phyloP scores from a whole-genome alignment of 164 flowering plant species.

The Tetracentron sinense region DNA sequence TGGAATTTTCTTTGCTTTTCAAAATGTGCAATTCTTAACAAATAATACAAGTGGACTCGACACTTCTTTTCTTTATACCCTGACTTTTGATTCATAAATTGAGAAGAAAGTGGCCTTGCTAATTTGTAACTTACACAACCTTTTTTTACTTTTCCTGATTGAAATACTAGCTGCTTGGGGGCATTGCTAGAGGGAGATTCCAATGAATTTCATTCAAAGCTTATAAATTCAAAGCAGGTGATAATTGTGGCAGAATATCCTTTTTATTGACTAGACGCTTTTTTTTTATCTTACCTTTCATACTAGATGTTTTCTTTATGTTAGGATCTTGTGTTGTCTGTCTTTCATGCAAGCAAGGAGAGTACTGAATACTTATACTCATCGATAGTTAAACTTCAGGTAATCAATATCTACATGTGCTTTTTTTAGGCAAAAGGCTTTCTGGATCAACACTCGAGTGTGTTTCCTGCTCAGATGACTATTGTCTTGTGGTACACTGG shows the following conservation, averaged over 20 bases:
- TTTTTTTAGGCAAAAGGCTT: background rate
- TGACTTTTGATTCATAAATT: background rate
- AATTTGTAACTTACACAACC: background rate
- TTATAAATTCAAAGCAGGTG: conserved; percentile 78
- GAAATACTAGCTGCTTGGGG: conserved; percentile 65
- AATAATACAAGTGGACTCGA: too few relatives aligned
- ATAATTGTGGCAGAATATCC: background rate
- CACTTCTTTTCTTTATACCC: background rate
- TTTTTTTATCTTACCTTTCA: background rate
- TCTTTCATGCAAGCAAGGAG: conserved; percentile 80
- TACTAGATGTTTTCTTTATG: conserved; percentile 4
- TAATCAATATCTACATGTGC: conserved; percentile 17
- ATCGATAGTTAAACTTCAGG: conserved; percentile 89
- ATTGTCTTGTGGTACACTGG: too few relatives aligned
- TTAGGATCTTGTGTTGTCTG: conserved; percentile 75
- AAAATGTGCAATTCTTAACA: too few relatives aligned
- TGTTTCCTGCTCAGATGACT: background rate
- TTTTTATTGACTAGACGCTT: background rate
- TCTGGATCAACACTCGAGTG: background rate
- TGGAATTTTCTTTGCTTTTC: background rate
- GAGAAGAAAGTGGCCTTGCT: background rate
- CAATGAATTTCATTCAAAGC: conserved; percentile 49
- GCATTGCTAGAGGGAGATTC: conserved; percentile 81
- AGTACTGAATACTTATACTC: conserved; percentile 80
- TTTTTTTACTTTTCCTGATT: conserved; percentile 6